Percentiles rank a stretch among this genome's conserved stretches.
Conservation (phyloP, 2,329 filamentous ascomycete genomes). For the Sarocladium kiliense region DNA sequence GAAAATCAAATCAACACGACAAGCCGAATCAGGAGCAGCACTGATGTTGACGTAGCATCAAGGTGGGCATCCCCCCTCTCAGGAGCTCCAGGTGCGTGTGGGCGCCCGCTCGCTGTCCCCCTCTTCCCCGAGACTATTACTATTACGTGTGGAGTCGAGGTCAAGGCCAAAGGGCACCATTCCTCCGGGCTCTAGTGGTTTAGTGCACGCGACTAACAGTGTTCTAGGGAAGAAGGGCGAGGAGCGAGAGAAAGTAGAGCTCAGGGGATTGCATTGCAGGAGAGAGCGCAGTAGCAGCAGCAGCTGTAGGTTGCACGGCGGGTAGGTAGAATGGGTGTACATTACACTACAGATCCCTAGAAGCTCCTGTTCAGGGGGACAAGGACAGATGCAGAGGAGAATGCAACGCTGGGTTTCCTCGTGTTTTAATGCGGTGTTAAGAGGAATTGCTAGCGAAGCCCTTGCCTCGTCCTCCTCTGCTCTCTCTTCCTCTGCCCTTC, state of each 20-base stretch:
- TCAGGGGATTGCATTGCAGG: background rate
- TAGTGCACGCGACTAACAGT: background rate
- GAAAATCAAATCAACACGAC: too few relatives aligned
- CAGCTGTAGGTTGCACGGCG: background rate
- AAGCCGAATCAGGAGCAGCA: too few relatives aligned
- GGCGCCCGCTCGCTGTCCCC: background rate
- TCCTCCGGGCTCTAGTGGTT: constrained; percentile 1
- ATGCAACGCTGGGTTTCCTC: background rate
- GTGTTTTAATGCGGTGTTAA: background rate
- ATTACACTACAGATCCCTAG: background rate
- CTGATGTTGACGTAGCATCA: background rate
- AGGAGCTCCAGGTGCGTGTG: background rate
- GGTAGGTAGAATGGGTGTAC: background rate
- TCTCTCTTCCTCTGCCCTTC: background rate
- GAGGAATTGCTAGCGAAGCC: background rate
- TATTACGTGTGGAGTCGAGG: background rate
- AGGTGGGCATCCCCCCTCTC: background rate
- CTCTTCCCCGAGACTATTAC: background rate
- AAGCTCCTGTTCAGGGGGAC: background rate
- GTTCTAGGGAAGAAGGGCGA: background rate
- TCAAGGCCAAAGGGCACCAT: background rate
- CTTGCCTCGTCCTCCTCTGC: background rate
- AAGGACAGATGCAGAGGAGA: background rate
- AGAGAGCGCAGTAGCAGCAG: background rate
- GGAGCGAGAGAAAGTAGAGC: background rate